Base-by-base conservation (phyloP, 108 stramenopile genomes). In the Nitzschia putrida region DNA sequence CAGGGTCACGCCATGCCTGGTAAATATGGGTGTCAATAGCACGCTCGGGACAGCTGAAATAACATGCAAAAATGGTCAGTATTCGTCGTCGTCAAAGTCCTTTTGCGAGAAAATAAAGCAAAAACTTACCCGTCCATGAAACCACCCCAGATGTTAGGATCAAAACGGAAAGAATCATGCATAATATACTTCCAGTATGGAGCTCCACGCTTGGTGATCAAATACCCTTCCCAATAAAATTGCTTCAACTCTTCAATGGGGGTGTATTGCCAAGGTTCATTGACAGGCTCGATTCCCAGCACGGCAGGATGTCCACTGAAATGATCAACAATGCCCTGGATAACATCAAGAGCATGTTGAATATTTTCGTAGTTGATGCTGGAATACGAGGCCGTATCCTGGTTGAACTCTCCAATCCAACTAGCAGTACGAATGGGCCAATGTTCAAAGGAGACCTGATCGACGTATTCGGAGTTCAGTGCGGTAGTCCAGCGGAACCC, bases 191-290 rank as follows among this genome's bases (percentile, higher is more conserved):
- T 94, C 96, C 96, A 97, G 39, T 91, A 90, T 0, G 95, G 95
- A 18, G 95, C 96, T 38, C 73, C 67, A 53, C 74, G 71, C 66
- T 94, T 91, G 37, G 95, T 86, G 64, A 91, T 92, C 69, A 92
- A 77, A 57, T 97, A 97, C 38, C 90, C 87, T 63, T 95, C 90
- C 95, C 95, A 97, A 78, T 97, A 97, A 64, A 93, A 97, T n/a
- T 79, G 64, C 67, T 72, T 72, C 42, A 92, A 60, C 25, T 69
- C 69, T 5, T 92, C 72, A 23, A 95, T 73, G 3, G 96, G 96
- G 40, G 94, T 95, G 64, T 85, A 83, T 74, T 97, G 88, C 94
- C 94, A 95, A 9, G 96, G 96, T 69, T 97, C 96, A 69, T 97
- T 97, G 37, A 97, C 91, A 12, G 96, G 96, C 66, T 97, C 91